Evolutionary conservation across 2,329 filamentous ascomycete species (phyloP), one percentile per base, ranked within the genome.

Genomic region (Ophiocordyceps camponoti-floridani): DNA sequence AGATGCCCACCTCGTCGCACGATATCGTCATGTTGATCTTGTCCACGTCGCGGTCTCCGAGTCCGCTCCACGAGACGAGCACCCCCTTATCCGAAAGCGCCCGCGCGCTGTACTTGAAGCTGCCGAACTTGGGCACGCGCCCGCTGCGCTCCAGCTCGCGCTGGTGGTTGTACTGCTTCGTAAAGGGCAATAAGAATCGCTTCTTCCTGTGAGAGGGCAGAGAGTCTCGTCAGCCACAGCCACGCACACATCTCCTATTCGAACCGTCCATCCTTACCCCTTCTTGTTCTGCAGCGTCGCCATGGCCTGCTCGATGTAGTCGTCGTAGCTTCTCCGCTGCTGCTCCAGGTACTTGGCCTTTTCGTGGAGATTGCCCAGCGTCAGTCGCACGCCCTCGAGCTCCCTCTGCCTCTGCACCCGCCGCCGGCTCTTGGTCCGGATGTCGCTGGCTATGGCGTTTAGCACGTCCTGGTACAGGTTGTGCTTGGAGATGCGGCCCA

Each of bases 221-320:
- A 23, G 23, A 23, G 23, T 23, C 23, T 23, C 23, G 23, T 23
- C 14, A 37, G 14, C 14, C 14, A 37, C 33, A 35, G 31, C 33
- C 23, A 23, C 23, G 5, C 23, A 23, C 23, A 23, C 23, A 23
- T 23, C 23, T 5, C 23, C 23, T 23, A 23, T 23, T 23, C 23
- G 23, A 23, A 5, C 23, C 23, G 23, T 3, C 23, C 3, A 5
- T 3, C 5, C 73, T 60, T 71, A 81, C 75, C 82, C 88, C 65
- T 95, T 95, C 63, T 95, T 94, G 65, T 84, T 94, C 62, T 96
- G 91, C 47, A 98, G 70, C 4, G 93, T 98, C 48, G 88, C 74
- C 85, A 98, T 95, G 43, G 91, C 89, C 62, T 94, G 88, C 66
- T 98, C 93, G 57, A 98, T 94, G 64, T 98, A 98, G 65, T 98